Base-by-base conservation (phyloP, 2,329 filamentous ascomycete genomes). In the Claviceps maximensis region DNA sequence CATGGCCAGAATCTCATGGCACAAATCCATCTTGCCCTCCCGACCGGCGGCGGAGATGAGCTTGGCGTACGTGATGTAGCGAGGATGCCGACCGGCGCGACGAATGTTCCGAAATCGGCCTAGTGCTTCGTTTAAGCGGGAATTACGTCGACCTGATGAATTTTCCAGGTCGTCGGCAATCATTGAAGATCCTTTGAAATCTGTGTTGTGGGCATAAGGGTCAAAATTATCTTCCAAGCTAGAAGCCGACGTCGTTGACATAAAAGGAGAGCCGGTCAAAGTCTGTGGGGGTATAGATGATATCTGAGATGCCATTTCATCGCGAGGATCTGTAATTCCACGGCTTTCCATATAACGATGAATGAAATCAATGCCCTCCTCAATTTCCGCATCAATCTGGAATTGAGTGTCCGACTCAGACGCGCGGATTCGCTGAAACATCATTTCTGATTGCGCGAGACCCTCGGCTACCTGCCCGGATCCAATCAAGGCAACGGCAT, bases 21-120 rank as follows among this genome's bases (percentile, higher is more conserved):
- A 89, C 48, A 94, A 70, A 51, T 86, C 84, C 69, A 88, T 80
- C 63, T 90, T 89, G 62, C 86, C 80, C 58, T 89, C 84, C 63
- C 91, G 89, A 52, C 90, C 88, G 58, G 91, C 90, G 54, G 88
- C 87, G 48, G 86, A 84, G 63, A 98, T 95, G 59, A 98, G 76
- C 77, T 96, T 97, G 49, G 90, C 89, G 62, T 97, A 96, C 1
- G 90, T 95, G 68, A 95, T 93, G 72, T 97, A 97, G 55, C 91
- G 83, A 51, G 91, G 89, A 66, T 96, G 89, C 64, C 89, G 84
- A 57, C 91, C 90, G 63, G 87, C 82, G 55, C 90, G 88, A 58
- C 93, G 89, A 74, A 96, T 95, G 71, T 95, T 95, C 66, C 84
- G 87, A 71, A 97, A 88, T 60, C 89, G 86, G 58, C 76, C 77